A percentile compares a stretch with the other conserved stretches of the same genome.
Evolutionary conservation across 208 protist species (phyloP).

Genomic region (Trypanosoma boissoni): DNA sequence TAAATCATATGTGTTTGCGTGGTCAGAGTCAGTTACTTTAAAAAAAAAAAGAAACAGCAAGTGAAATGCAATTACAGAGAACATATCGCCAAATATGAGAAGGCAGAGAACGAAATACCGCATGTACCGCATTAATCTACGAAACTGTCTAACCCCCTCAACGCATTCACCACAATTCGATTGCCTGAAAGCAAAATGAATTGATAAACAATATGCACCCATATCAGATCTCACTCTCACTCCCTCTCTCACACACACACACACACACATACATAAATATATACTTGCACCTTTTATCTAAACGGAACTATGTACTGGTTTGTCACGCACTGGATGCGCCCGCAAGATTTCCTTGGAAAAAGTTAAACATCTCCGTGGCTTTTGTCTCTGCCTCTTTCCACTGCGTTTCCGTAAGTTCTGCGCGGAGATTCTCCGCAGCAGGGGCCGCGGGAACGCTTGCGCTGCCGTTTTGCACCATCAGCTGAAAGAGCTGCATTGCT

Average conservation of each 20-base stretch:
- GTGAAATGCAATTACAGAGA: background rate
- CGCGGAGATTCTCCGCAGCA: background rate
- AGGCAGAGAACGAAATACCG: too few relatives aligned
- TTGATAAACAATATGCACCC: too few relatives aligned
- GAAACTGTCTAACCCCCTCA: too few relatives aligned
- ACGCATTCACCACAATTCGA: too few relatives aligned
- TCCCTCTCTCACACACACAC: too few relatives aligned
- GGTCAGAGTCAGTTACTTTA: background rate
- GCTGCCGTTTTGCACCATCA: slow-evolving; percentile 23
- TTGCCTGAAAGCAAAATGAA: too few relatives aligned
- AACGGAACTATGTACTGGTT: background rate
- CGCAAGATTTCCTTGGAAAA: slow-evolving; percentile 26
- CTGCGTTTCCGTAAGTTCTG: slow-evolving; percentile 23
- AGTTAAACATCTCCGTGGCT: slow-evolving; percentile 55
- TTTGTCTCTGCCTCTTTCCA: slow-evolving; percentile 42
- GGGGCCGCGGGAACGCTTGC: slow-evolving; percentile 12
- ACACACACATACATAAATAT: too few relatives aligned
- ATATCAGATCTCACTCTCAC: too few relatives aligned
- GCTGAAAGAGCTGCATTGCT: slow-evolving; percentile 15
- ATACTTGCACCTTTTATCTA: background rate
- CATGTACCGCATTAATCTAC: too few relatives aligned
- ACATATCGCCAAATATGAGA: too few relatives aligned
- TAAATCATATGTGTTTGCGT: background rate
- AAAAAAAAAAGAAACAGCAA: slow-evolving; percentile 9
- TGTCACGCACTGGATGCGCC: background rate